Evolutionary conservation across 352 stramenopile genomes (phyloP), one percentile per base, ranked within the genome.

Genomic region (Phytophthora megakarya): DNA sequence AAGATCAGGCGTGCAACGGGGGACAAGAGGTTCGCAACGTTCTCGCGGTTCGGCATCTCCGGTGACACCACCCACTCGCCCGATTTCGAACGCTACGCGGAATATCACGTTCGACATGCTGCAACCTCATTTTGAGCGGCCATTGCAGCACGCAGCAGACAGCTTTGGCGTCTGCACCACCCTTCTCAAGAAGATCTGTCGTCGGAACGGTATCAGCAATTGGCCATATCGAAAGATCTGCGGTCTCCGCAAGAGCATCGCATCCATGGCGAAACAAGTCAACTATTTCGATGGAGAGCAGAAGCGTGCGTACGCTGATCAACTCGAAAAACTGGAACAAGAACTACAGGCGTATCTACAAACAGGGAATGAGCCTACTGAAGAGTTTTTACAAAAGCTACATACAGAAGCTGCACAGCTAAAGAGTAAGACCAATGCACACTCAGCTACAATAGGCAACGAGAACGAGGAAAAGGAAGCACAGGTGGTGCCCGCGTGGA

Each of bases 101-200:
- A 76, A 81, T 42, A 81, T 88, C 53, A 86, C 46, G 33, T 85
- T 88, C 10, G 58, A 26, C 5, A 86, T 86, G 77, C 58, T 88
- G 33, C 76, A 82, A 46, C 65, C 65, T 23, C 78, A 88, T 49
- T 90, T 90, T 52, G 65, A 88, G 32, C 67, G 77, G 5, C 77
- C 81, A 18, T 39, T 90, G 38, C 73, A 83, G 38, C 75, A 80
- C 19, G 79, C 78, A 2, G 79, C 77, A 15, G 61, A 74, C 39
- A 75, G 72, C 25, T 89, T 88, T 57, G 79, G 79, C 3, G 72
- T 90, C 13, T 90, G 81, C 43, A 88, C 76, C 23, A 90, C 81
- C 16, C 30, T 88, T 6, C 58, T 90, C 35, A 90, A 90, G 70
- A 88, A 87, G 18, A 88, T 90, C 45, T 88, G 78, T 51, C 67